These are phyloP conservation scores for Plasmodium malariae DNA, from an alignment of 169 alveolate genomes.

Conservation along the genomic window DNA sequence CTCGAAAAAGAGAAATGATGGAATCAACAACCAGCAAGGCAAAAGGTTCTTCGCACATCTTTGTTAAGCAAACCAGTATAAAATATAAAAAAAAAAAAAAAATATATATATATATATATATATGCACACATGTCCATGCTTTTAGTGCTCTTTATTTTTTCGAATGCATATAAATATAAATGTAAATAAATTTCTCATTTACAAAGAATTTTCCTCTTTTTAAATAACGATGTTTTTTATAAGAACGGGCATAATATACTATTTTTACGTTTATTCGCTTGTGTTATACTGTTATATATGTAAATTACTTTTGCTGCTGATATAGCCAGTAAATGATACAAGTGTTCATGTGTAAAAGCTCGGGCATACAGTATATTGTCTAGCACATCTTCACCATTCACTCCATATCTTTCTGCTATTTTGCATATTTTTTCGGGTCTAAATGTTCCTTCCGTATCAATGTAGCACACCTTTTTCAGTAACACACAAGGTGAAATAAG, in stretches of 20 bases:
- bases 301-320: conserved; percentile 77
- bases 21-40: conserved; percentile 96
- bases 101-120: background rate
- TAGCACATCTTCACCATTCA: conserved; percentile 94
- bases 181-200: background rate
- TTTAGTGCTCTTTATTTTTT: no score
- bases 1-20: conserved; percentile 92
- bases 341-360: conserved; percentile 92
- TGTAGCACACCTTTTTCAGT: conserved; percentile 91
- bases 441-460: conserved; percentile 99
- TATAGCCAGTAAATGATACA: conserved; percentile 51
- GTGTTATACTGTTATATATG: no score
- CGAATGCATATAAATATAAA: background rate
- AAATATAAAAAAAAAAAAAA: background rate
- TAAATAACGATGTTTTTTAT: no score
- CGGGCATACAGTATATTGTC: conserved; percentile 97
- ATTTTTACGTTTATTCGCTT: no score
- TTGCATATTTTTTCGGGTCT: conserved; percentile 97
- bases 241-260: no score
- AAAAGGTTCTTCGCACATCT: conserved; percentile 91
- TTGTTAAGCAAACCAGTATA: background rate
- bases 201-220: background rate
- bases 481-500: background rate
- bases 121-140: background rate
- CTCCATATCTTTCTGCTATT: conserved; percentile 86